Evolutionary conservation across 2,329 filamentous ascomycete genomes (phyloP), one percentile per base, ranked within the genome.

Genomic region (Aspergillus carbonarius): DNA sequence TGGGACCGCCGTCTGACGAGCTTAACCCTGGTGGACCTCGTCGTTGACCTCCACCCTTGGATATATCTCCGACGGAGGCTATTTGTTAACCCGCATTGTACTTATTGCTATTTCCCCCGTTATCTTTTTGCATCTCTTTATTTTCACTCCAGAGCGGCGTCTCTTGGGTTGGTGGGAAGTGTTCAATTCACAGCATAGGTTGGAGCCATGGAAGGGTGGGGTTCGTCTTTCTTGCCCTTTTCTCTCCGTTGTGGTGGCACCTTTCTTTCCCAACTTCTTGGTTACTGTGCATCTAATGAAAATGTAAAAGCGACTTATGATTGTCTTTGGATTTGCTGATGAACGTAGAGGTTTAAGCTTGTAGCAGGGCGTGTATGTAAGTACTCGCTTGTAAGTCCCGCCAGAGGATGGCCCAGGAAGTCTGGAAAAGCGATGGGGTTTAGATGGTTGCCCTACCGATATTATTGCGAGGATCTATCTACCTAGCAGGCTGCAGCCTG

Each of bases 111-210:
- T 37, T 40, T 63, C 54, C n/a, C 46, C 44, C 54, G 52, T 51
- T 47, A 30, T 46, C 50, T 15, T 55, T 39, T 49, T 58, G 40
- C 47, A 53, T 30, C 35, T 54, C 62, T 49, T 37, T 51, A 58
- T 44, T 54, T 58, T 56, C 39, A 32, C 49, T 55, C 49, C 57
- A 61, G 54, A 55, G 49, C 52, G 70, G 71, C 67, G 70, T 68
- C 64, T 66, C 61, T 55, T 61, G 57, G 64, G 63, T 48, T 51
- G 63, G 60, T 50, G 55, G 61, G 56, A 59, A 64, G 50, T 58
- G 56, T 61, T 63, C 49, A 59, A 60, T 61, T 56, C 32, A 58
- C 64, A 65, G 66, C 69, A 72, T 72, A 60, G 66, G 59, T 54
- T 18, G 69, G 68, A 68, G 69, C 67, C 60, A 60, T 34, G 63